Evolutionary conservation across 306 rosid species (phyloP).

Genomic region (Datisca glomerata): DNA sequence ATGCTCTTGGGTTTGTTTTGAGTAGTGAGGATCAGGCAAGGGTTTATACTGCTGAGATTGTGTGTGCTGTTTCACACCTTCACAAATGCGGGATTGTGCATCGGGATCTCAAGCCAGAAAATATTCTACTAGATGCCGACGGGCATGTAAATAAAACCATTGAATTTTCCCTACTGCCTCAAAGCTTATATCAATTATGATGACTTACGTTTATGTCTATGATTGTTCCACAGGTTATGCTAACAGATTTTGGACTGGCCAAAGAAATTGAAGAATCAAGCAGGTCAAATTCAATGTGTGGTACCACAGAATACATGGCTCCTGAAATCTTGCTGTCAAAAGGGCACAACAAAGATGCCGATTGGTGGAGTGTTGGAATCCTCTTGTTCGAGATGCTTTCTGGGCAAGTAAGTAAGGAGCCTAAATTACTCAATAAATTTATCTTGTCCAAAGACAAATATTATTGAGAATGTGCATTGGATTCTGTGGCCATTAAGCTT

Average conservation of each 20-base stretch:
- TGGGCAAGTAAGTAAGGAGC: constrained; percentile 75
- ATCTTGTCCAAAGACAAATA: too few relatives aligned
- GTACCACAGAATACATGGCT: constrained; percentile 94
- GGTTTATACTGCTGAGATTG: constrained; percentile 88
- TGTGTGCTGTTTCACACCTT: constrained; percentile 90
- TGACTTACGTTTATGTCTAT: too few relatives aligned
- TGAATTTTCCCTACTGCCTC: too few relatives aligned
- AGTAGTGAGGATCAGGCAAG: constrained; percentile 96
- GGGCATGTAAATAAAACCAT: constrained; percentile 99
- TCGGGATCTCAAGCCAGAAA: constrained; percentile 95
- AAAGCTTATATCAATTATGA: constrained; percentile 15
- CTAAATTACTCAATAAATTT: too few relatives aligned
- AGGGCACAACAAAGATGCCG: constrained; percentile 95
- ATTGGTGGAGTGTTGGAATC: constrained; percentile 95
- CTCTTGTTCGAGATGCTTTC: constrained; percentile 89
- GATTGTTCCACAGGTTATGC: constrained; percentile 52
- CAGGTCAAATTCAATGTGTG: constrained; percentile 91
- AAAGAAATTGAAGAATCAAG: constrained; percentile 77
- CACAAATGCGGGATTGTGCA: constrained; percentile 81
- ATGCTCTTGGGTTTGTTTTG: constrained; percentile 31
- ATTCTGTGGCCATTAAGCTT: too few relatives aligned
- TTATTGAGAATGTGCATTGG: too few relatives aligned
- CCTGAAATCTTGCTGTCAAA: constrained; percentile 73
- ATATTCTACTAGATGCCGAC: constrained; percentile 78
- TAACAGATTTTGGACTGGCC: constrained; percentile 92